Evolutionary conservation across 257 asterid species (phyloP).

Genomic region (Solanum chiquidenum): DNA sequence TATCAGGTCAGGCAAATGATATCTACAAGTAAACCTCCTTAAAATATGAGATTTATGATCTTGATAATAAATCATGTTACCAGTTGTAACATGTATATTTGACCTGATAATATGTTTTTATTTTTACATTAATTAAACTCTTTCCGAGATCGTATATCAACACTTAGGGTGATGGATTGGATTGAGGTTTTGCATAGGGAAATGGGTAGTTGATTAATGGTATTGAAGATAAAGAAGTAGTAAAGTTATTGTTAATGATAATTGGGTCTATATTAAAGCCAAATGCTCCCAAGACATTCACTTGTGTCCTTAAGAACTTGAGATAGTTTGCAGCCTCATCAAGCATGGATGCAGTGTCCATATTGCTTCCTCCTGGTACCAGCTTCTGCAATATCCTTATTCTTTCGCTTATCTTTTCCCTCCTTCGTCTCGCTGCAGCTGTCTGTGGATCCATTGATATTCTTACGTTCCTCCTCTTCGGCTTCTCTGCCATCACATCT

Average conservation of each 20-base stretch:
- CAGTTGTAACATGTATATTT: background rate
- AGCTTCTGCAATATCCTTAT: constrained; percentile 76
- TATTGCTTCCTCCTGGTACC: constrained; percentile 90
- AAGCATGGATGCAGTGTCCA: constrained; percentile 98
- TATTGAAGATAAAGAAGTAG: background rate
- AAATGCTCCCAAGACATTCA: constrained; percentile 55
- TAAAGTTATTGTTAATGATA: background rate
- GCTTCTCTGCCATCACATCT: constrained; percentile 31
- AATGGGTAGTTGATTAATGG: constrained; percentile 24
- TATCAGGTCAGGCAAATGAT: background rate
- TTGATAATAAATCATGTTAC: background rate
- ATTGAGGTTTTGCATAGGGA: constrained; percentile 29
- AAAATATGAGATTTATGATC: background rate
- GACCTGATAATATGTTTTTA: background rate
- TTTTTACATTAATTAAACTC: background rate
- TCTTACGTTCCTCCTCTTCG: constrained; percentile 64
- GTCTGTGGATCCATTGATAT: constrained; percentile 90
- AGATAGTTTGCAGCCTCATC: constrained; percentile 96
- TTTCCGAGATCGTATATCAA: background rate
- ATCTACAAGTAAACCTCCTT: background rate
- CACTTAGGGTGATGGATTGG: constrained; percentile 17
- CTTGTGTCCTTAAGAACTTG: constrained; percentile 70
- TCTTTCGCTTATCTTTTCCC: constrained; percentile 87
- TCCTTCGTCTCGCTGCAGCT: constrained; percentile 85
- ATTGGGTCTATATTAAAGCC: constrained; percentile 37